These are phyloP conservation scores for Blumeria graminis DNA, from an alignment of 2,329 filamentous ascomycete species.

Conservation along the genomic window DNA sequence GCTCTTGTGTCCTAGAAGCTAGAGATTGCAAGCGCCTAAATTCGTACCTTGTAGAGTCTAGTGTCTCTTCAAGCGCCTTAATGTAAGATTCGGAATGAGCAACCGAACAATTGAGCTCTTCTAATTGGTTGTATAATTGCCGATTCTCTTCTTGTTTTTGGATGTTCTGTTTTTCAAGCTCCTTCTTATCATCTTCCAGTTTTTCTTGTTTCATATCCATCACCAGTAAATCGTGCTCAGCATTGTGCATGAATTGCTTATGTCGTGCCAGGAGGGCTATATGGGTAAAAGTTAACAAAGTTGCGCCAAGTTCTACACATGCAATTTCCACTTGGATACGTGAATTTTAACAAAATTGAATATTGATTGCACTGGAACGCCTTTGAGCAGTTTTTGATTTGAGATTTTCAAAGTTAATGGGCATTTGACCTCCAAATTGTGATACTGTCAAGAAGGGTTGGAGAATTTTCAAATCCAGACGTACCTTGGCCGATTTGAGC, in stretches of 20 bases:
- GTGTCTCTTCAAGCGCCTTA: conserved; percentile 47
- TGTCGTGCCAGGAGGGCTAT: conserved; percentile 82
- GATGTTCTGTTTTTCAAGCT: conserved; percentile 54
- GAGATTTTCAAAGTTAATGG: conserved; percentile 3
- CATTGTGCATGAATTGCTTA: conserved; percentile 83
- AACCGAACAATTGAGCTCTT: conserved; percentile 57
- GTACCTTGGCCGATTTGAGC: conserved; percentile 62
- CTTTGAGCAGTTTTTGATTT: conserved; percentile 10
- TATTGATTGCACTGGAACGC: no score
- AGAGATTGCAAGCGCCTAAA: conserved; percentile 51
- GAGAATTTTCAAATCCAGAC: not conserved
- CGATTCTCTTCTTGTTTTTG: conserved; percentile 65
- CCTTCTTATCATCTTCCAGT: conserved; percentile 49
- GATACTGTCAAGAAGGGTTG: no score
- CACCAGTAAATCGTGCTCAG: conserved; percentile 57
- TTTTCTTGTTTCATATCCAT: conserved; percentile 50
- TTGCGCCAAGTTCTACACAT: no score
- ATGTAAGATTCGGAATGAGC: conserved; percentile 60
- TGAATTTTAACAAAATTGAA: no score
- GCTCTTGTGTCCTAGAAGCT: conserved; percentile 46
- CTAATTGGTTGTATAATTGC: conserved; percentile 57
- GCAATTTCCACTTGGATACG: no score
- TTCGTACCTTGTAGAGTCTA: conserved; percentile 56
- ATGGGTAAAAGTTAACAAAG: conserved; percentile 46
- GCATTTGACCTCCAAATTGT: no score